Base-by-base conservation (phyloP, 1,139 yeast genomes). In the Magnusiomyces ingens region DNA sequence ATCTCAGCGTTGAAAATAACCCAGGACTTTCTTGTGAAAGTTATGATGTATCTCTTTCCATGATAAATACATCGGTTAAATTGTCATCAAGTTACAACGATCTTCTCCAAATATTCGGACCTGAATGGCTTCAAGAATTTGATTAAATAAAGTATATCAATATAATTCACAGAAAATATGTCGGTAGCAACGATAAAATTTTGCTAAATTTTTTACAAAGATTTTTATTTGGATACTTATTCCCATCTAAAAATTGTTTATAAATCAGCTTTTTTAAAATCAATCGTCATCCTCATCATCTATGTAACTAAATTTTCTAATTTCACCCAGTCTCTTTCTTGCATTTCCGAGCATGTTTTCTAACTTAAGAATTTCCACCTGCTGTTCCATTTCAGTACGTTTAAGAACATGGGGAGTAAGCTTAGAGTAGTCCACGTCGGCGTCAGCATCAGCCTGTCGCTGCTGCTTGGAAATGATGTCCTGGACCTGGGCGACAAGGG, bases 371-470 rank as follows among this genome's bases (percentile, higher is more conserved):
- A 89, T 90, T 67, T 87, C 91, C 13, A 90, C 96, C 67, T 89
- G 96, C 69, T 89, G 96, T 64, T 89, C 95, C 96, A 89, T 88
- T 65, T 91, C 95, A 32, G 82, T 78, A 0, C 95, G 86, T 69
- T 86, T 86, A 62, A 89, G 89, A 67, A 88, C 95, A 65, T 87
- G 89, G 19, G 88, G 80, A 15, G 90, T 78, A 57, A 88, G 71
- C 62, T 77, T 79, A 37, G 85, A 76, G 65, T 84, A 85, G 65
- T 89, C 95, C 52, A 84, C 67, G 38, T 77, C 80, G 52, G 75
- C 71, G 32, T 64, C 70, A 4, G 18, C 43, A n/a, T 46, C 37
- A 12, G 59, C 63, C 35, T 63, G 64, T 50, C 68, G 67, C 1
- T 65, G 52, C 55, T 72, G 62, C 51, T 73, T 68, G 47, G 74